A percentile compares a stretch with the other conserved stretches of the same genome.
These are phyloP conservation scores for Terana coerulea DNA, from an alignment of 768 basidiomycete species.

Conservation along the genomic window DNA sequence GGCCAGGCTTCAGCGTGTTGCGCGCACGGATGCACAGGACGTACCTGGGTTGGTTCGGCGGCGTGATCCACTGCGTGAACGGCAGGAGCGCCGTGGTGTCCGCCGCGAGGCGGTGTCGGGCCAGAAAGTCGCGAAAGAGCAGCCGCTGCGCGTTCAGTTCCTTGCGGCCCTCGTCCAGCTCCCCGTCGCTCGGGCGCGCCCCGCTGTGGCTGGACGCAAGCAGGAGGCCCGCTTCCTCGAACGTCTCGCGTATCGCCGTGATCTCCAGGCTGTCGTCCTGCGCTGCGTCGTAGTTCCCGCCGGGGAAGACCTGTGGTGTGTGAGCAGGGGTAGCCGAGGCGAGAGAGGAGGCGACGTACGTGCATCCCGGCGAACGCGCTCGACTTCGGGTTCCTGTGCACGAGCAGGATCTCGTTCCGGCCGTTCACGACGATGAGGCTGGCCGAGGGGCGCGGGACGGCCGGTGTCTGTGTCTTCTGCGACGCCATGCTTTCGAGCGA, in stretches of 20 bases:
- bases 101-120: constrained; percentile 37
- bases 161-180: constrained; percentile 51
- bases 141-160: constrained; percentile 50
- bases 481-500: constrained; percentile 7
- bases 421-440: constrained; percentile 64
- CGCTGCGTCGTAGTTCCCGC: constrained; percentile 60
- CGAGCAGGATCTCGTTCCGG: constrained; percentile 64
- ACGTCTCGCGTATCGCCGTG: constrained; percentile 73
- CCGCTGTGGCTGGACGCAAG: constrained; percentile 39
- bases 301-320: constrained; percentile 65
- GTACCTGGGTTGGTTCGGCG: constrained; percentile 49
- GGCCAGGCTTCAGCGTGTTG: too few relatives aligned
- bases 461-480: neutral
- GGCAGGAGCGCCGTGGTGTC: constrained; percentile 51
- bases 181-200: constrained; percentile 23
- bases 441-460: constrained; percentile 55
- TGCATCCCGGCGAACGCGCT: constrained; percentile 63
- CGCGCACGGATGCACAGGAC: too few relatives aligned
- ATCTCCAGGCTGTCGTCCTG: constrained; percentile 55
- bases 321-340: neutral
- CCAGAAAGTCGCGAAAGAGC: constrained; percentile 52
- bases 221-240: constrained; percentile 71
- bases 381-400: constrained; percentile 65
- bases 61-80: constrained; percentile 76
- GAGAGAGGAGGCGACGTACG: constrained; percentile 37